Conservation (phyloP, 2,329 filamentous ascomycete genomes). For the Botrytis cinerea region DNA sequence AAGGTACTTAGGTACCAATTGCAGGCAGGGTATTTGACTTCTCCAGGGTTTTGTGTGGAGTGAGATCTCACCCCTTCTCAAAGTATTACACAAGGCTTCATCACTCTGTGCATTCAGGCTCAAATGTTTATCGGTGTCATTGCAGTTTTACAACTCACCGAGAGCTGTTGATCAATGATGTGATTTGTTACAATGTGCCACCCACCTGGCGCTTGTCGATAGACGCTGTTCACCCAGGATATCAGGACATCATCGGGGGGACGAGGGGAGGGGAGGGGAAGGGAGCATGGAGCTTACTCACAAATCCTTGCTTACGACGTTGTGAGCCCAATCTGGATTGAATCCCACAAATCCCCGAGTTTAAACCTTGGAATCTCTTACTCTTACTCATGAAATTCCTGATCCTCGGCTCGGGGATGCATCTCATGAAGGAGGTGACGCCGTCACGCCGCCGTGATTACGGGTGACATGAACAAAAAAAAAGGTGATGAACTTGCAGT, state of each 20-base stretch:
- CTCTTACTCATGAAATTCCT: constrained; percentile 6
- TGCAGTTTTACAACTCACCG: neutral
- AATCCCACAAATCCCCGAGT: constrained; percentile 6
- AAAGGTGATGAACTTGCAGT: constrained; percentile 1
- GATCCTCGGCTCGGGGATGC: constrained; percentile 9
- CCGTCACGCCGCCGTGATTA: neutral
- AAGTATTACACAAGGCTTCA: neutral
- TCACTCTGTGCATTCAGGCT: constrained; percentile 5
- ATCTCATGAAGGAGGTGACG: neutral
- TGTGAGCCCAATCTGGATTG: constrained; percentile 6
- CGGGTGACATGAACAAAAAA: neutral
- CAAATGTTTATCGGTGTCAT: neutral
- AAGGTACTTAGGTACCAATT: neutral
- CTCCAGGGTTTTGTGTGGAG: neutral
- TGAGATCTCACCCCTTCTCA: constrained; percentile 3
- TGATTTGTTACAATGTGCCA: neutral
- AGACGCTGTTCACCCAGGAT: constrained; percentile 11
- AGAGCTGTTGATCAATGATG: neutral
- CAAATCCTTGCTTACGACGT: constrained; percentile 3
- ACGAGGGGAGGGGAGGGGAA: neutral
- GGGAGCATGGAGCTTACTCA: neutral
- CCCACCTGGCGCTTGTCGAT: constrained; percentile 9
- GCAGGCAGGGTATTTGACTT: neutral
- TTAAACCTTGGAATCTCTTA: neutral
- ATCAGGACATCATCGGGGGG: neutral